Evolutionary conservation across 2,329 filamentous ascomycete species (phyloP).

Genomic region (Ophiostoma quercus): DNA sequence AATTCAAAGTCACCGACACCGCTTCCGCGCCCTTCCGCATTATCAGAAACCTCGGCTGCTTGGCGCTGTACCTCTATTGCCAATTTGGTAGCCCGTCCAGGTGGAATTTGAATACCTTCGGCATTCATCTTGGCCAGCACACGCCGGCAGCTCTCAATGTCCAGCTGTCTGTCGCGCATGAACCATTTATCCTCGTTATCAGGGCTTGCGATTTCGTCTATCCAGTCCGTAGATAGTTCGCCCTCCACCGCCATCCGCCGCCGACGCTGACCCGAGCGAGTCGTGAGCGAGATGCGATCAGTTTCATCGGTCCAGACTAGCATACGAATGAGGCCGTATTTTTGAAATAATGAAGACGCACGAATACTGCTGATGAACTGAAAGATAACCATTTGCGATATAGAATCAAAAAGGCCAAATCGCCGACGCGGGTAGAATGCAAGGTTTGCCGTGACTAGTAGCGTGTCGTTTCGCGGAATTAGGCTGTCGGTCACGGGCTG

Average conservation of each 20-base stretch:
- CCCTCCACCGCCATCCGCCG: conserved; percentile 53
- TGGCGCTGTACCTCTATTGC: conserved; percentile 28
- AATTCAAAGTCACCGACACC: neutral
- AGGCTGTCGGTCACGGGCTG: neutral
- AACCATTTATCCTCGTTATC: conserved; percentile 30
- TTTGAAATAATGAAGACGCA: conserved; percentile 58
- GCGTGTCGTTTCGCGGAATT: conserved; percentile 59
- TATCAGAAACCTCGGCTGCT: neutral
- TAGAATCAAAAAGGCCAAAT: conserved; percentile 50
- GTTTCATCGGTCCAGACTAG: conserved; percentile 64
- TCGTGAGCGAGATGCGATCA: conserved; percentile 56
- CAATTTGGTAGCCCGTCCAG: conserved; percentile 39
- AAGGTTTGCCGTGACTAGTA: conserved; percentile 69
- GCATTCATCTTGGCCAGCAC: conserved; percentile 45
- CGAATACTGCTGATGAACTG: conserved; percentile 58
- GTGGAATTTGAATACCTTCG: conserved; percentile 41
- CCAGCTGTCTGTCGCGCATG: conserved; percentile 44
- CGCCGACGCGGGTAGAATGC: conserved; percentile 47
- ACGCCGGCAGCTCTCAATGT: conserved; percentile 41
- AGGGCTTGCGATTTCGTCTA: conserved; percentile 49
- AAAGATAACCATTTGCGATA: conserved; percentile 54
- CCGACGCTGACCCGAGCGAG: conserved; percentile 53
- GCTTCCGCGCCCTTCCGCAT: too few species aligned
- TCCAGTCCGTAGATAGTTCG: conserved; percentile 55
- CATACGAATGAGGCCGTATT: conserved; percentile 73